phyloP scores from a whole-genome alignment of 2,329 filamentous ascomycete species.

The Cercospora sojina region DNA sequence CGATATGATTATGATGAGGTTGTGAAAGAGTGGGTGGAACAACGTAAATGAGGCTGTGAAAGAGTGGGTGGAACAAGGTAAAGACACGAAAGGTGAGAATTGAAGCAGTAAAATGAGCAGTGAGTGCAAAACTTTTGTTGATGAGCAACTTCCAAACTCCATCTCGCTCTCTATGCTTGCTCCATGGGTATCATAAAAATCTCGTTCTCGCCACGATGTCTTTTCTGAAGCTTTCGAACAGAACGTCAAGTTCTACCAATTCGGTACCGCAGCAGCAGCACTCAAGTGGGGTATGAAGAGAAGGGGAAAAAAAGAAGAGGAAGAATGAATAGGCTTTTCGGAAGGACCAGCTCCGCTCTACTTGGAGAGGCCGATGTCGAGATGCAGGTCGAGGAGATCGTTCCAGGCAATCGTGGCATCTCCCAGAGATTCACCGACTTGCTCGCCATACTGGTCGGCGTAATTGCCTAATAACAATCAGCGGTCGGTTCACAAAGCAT shows the following conservation, averaged over 20 bases:
- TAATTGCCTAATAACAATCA: conserved; percentile 19
- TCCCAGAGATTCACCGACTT: conserved; percentile 13
- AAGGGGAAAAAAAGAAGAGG: neutral
- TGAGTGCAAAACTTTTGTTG: neutral
- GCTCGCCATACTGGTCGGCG: conserved; percentile 15
- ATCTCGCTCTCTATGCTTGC: neutral
- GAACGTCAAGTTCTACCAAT: neutral
- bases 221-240: neutral
- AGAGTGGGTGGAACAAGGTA: conserved; percentile 14
- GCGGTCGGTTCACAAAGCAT: neutral
- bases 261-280: neutral
- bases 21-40: conserved; percentile 20
- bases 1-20: conserved; percentile 20
- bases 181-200: conserved; percentile 1
- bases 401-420: conserved; percentile 12
- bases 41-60: neutral
- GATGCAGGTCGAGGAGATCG: neutral
- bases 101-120: neutral
- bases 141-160: neutral
- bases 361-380: neutral
- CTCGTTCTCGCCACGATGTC: neutral
- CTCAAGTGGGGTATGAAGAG: neutral
- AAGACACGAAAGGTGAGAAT: neutral
- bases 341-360: neutral
- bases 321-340: neutral